Evolutionary conservation across 2,329 filamentous ascomycete species (phyloP).

Genomic region (Pestalotiopsis sp.): DNA sequence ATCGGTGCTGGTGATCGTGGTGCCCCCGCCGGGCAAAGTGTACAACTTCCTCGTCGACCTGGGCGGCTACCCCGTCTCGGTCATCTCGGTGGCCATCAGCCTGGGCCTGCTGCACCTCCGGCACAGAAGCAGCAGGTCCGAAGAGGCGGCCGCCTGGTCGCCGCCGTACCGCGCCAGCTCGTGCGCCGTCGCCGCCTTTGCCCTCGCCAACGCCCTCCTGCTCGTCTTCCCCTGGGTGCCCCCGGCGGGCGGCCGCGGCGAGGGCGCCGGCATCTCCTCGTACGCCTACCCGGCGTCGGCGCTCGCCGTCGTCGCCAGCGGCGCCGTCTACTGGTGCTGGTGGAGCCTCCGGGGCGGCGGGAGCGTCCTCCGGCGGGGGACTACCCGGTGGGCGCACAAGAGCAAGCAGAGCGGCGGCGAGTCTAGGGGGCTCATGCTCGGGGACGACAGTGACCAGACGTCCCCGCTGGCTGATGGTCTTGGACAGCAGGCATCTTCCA

Average conservation of each 20-base stretch:
- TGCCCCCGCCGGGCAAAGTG: slow-evolving; percentile 46
- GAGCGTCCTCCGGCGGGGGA: not conserved
- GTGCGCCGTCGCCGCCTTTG: slow-evolving; percentile 31
- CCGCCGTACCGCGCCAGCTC: slow-evolving; percentile 33
- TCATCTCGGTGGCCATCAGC: slow-evolving; percentile 36
- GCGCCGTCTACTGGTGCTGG: slow-evolving; percentile 38
- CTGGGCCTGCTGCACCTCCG: slow-evolving; percentile 37
- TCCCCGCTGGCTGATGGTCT: not conserved
- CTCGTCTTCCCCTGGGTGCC: slow-evolving; percentile 39
- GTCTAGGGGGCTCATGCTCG: not conserved
- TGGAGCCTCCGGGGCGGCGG: slow-evolving; percentile 25
- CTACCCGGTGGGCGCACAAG: not conserved
- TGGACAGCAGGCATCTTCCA: not conserved
- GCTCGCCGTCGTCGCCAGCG: slow-evolving; percentile 34
- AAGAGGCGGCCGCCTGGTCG: slow-evolving; percentile 25
- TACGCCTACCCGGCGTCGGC: slow-evolving; percentile 39
- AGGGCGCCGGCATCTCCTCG: slow-evolving; percentile 29
- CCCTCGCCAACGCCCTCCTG: slow-evolving; percentile 33
- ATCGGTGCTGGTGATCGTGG: slow-evolving; percentile 57
- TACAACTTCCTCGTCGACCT: slow-evolving; percentile 42
- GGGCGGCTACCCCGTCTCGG: slow-evolving; percentile 38
- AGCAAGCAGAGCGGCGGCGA: not conserved
- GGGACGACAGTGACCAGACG: not conserved
- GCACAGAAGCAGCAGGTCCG: slow-evolving; percentile 7
- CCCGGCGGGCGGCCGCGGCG: slow-evolving; percentile 25